Percentiles rank a stretch among this genome's conserved stretches.
These are phyloP conservation scores for Penicillium sp. DNA, from an alignment of 2,329 filamentous ascomycete genomes.

Conservation along the genomic window DNA sequence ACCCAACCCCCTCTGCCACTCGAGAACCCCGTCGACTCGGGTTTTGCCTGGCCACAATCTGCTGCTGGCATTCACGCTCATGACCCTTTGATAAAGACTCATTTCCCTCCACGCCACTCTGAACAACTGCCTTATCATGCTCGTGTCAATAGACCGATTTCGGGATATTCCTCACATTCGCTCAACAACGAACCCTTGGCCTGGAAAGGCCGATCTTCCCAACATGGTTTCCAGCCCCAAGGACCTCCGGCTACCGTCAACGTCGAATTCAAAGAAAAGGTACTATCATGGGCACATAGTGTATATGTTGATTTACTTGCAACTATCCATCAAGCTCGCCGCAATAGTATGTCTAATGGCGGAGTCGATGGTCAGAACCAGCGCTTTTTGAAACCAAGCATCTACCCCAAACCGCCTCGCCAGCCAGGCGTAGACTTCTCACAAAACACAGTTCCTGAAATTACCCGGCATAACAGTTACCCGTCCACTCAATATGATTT, in stretches of 20 bases:
- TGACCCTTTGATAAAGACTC: constrained; percentile 37
- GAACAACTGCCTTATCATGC: constrained; percentile 36
- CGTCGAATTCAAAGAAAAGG: constrained; percentile 68
- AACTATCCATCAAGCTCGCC: constrained; percentile 61
- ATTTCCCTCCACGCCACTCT: constrained; percentile 44
- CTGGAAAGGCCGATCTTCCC: constrained; percentile 31
- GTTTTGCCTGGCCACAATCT: constrained; percentile 38
- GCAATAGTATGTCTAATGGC: constrained; percentile 53
- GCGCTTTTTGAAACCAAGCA: constrained; percentile 57
- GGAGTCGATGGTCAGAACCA: constrained; percentile 45
- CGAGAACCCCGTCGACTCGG: constrained; percentile 30
- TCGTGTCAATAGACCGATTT: constrained; percentile 29
- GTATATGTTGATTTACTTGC: constrained; percentile 73
- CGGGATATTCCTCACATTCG: constrained; percentile 20
- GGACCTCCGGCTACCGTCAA: constrained; percentile 36
- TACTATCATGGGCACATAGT: constrained; percentile 70
- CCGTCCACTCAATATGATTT: constrained; percentile 41
- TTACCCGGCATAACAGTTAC: constrained; percentile 41
- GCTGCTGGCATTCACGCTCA: constrained; percentile 31
- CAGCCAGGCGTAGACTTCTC: constrained; percentile 59
- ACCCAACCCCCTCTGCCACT: constrained; percentile 32
- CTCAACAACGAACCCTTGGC: constrained; percentile 27
- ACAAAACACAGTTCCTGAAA: constrained; percentile 30
- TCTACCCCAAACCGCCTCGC: constrained; percentile 65
- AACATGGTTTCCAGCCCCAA: constrained; percentile 27